phyloP scores from a whole-genome alignment of 1,284 basidiomycete species.

The Heterobasidion occidentale region DNA sequence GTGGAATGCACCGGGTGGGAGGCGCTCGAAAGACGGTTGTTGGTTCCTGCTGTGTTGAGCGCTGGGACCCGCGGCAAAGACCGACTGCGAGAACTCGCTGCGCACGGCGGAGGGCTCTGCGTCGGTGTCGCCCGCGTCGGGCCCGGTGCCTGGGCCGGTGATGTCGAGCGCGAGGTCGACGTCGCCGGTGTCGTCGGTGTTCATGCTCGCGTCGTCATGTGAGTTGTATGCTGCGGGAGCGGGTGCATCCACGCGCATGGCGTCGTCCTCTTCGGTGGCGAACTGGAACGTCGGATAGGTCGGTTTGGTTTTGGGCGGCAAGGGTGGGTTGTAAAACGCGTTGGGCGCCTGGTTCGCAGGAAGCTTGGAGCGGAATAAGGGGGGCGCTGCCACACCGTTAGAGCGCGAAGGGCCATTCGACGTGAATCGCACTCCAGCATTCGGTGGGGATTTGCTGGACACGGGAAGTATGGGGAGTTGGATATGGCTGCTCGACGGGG shows the following conservation, averaged over 20 bases:
- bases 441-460: background rate
- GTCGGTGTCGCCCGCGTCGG: background rate
- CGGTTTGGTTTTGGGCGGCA: conserved; percentile 10
- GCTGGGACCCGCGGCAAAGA: background rate
- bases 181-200: background rate
- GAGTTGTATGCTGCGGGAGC: background rate
- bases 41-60: background rate
- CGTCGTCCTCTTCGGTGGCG: too few species aligned
- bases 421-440: background rate
- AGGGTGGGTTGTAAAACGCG: conserved; percentile 52
- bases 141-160: background rate
- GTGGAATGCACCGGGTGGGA: conserved; percentile 1
- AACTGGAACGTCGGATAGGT: background rate
- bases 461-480: too few species aligned
- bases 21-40: background rate
- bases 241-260: too few species aligned
- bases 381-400: conserved; percentile 4
- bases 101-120: background rate
- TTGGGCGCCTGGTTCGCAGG: conserved; percentile 44
- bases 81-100: background rate
- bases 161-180: background rate
- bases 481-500: too few species aligned
- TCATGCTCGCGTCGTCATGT: background rate
- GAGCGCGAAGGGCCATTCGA: background rate
- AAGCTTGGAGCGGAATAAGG: conserved; percentile 29